Conservation (phyloP, 768 basidiomycete genomes). For the Rhizopogon vinicolor region DNA sequence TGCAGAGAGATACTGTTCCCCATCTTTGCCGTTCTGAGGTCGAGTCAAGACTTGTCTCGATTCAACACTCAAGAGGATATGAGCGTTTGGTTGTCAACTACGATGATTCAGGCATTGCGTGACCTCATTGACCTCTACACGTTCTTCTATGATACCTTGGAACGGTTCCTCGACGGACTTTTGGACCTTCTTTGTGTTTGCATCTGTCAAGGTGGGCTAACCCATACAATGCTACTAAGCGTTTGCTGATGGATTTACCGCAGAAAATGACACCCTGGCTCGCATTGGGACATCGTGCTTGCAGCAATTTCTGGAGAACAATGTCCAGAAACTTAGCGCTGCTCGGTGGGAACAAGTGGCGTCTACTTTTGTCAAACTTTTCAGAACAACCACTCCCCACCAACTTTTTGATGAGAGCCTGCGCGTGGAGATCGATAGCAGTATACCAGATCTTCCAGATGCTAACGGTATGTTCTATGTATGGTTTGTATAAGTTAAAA, state of each 20-base stretch:
- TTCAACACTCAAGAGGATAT: conserved; percentile 98
- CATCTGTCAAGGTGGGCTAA: conserved; percentile 86
- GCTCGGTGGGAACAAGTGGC: conserved; percentile 89
- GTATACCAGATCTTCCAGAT: conserved; percentile 50
- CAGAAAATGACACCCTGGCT: conserved; percentile 97
- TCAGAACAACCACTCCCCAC: conserved; percentile 95
- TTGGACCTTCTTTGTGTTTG: conserved; percentile 92
- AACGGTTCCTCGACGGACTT: conserved; percentile 88
- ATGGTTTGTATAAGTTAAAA: background rate
- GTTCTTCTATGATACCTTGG: conserved; percentile 88
- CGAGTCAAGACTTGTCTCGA: conserved; percentile 85
- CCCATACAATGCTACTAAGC: background rate
- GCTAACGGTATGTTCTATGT: conserved; percentile 22
- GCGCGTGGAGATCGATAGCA: conserved; percentile 75
- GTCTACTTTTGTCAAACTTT: conserved; percentile 91
- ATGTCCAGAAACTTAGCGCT: conserved; percentile 80
- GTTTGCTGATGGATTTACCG: conserved; percentile 4
- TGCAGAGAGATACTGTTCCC: conserved; percentile 97
- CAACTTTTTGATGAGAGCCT: conserved; percentile 93
- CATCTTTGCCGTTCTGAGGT: conserved; percentile 94
- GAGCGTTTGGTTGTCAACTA: conserved; percentile 99
- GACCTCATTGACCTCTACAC: conserved; percentile 96
- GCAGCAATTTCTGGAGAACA: conserved; percentile 92
- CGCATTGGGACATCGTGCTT: conserved; percentile 97
- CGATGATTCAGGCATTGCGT: conserved; percentile 96